A percentile compares a stretch with the other conserved stretches of the same genome.
phyloP scores from a whole-genome alignment of 1,284 basidiomycete species.

The Ustilago shanxiensis region DNA sequence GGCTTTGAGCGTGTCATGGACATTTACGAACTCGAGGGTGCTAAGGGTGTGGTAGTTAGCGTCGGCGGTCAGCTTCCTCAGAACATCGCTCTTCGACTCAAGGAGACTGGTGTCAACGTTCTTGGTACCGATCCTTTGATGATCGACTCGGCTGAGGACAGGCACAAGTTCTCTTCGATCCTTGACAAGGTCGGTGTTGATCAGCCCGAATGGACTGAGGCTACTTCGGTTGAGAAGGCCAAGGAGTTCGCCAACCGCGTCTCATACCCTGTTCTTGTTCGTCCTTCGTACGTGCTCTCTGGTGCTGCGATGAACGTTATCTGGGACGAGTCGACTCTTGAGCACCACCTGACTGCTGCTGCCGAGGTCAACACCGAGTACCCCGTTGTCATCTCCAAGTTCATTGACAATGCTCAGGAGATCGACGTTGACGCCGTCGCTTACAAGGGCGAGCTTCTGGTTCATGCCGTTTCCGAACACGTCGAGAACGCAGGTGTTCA shows the following conservation, averaged over 20 bases:
- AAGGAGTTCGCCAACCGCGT: conserved; percentile 91
- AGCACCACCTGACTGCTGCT: conserved; percentile 93
- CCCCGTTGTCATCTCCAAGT: conserved; percentile 98
- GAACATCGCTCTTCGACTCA: conserved; percentile 96
- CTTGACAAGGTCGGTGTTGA: conserved; percentile 95
- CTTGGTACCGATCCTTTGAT: conserved; percentile 94
- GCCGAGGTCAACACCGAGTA: conserved; percentile 95
- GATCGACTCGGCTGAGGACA: conserved; percentile 98
- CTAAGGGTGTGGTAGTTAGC: conserved; percentile 93
- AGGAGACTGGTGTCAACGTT: conserved; percentile 89
- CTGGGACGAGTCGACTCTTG: conserved; percentile 87
- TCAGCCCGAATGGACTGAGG: conserved; percentile 96
- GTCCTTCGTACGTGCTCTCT: conserved; percentile 86
- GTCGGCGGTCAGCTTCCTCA: conserved; percentile 88
- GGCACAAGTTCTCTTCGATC: conserved; percentile 98
- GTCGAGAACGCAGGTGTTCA: conserved; percentile 99
- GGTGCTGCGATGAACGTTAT: conserved; percentile 99
- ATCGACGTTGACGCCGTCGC: conserved; percentile 98
- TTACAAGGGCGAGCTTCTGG: conserved; percentile 90
- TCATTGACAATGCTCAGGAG: conserved; percentile 97
- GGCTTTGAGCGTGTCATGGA: conserved; percentile 99
- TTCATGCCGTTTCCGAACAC: conserved; percentile 97
- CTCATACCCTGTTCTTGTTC: conserved; percentile 72
- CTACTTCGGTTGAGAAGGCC: conserved; percentile 86
- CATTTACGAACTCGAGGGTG: conserved; percentile 95